Conservation (phyloP, 345 rosid genomes). For the Gossypium ekmanianum region DNA sequence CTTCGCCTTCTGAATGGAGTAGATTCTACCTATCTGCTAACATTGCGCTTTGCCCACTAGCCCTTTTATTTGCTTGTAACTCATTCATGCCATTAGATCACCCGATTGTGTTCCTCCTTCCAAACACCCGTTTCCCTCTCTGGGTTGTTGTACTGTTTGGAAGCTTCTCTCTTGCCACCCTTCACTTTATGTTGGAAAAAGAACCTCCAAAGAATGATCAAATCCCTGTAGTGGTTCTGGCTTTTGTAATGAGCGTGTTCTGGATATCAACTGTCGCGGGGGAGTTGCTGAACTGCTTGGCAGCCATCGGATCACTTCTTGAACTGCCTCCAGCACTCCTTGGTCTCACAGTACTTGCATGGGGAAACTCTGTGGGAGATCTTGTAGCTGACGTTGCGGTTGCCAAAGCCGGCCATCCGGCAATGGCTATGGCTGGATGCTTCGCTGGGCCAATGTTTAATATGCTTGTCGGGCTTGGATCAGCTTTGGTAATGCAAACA, state of each 20-base stretch:
- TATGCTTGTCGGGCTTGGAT: conserved; percentile 95
- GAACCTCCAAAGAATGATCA: conserved; percentile 88
- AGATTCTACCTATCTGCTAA: conserved; percentile 71
- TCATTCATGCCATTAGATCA: conserved; percentile 77
- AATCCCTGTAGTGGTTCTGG: conserved; percentile 52
- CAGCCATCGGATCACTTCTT: conserved; percentile 72
- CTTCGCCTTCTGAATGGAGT: conserved; percentile 77
- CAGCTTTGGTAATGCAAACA: conserved; percentile 74
- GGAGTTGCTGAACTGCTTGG: conserved; percentile 82
- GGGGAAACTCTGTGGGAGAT: conserved; percentile 98
- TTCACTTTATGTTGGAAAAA: conserved; percentile 70
- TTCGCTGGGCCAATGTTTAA: conserved; percentile 98
- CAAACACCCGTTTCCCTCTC: conserved; percentile 70
- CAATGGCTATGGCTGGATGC: conserved; percentile 99
- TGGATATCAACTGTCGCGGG: conserved; percentile 98
- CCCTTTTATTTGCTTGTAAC: conserved; percentile 72
- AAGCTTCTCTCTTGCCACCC: conserved; percentile 64
- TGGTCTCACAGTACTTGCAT: conserved; percentile 90
- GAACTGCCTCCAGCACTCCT: conserved; percentile 78
- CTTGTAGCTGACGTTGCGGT: conserved; percentile 95
- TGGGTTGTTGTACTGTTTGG: conserved; percentile 70
- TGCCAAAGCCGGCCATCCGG: conserved; percentile 96
- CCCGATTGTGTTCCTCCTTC: conserved; percentile 69
- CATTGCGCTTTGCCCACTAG: conserved; percentile 73
- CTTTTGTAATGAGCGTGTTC: conserved; percentile 88